Conservation (phyloP, 495 filamentous ascomycete genomes). For the Daldinia concentrica region DNA sequence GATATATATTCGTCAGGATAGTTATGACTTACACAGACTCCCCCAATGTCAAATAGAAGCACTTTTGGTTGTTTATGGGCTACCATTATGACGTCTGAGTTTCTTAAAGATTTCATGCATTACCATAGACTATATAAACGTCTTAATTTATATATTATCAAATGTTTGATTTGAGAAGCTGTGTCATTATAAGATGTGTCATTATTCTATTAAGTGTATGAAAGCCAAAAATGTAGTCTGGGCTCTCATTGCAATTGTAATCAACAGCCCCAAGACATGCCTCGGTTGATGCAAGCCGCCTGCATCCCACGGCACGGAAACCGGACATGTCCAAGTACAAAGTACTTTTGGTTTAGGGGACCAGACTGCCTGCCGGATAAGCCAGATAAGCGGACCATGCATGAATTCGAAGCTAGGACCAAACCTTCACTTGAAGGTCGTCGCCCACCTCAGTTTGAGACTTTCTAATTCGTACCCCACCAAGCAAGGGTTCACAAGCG, state of each 20-base stretch:
- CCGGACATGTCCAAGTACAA: too few species aligned
- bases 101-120: slow-evolving; percentile 20
- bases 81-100: slow-evolving; percentile 48
- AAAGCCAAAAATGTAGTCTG: background rate
- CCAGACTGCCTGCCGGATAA: too few species aligned
- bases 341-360: background rate
- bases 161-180: background rate
- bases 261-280: slow-evolving; percentile 13
- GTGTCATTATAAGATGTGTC: background rate
- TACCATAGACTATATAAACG: background rate
- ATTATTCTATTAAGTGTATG: background rate
- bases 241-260: background rate
- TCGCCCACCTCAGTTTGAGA: slow-evolving; percentile 37
- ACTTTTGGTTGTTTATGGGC: slow-evolving; percentile 69
- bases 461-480: slow-evolving; percentile 38
- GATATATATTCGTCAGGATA: background rate
- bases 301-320: background rate
- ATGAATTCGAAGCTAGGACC: background rate
- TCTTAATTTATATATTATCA: background rate
- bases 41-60: slow-evolving; percentile 94
- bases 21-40: slow-evolving; percentile 81
- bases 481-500: slow-evolving; percentile 41
- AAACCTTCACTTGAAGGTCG: slow-evolving; percentile 8
- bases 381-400: slow-evolving; percentile 10
- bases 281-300: slow-evolving; percentile 30